Base-by-base conservation (phyloP, 1,284 basidiomycete genomes). In the Salmacisia buchloeana region DNA sequence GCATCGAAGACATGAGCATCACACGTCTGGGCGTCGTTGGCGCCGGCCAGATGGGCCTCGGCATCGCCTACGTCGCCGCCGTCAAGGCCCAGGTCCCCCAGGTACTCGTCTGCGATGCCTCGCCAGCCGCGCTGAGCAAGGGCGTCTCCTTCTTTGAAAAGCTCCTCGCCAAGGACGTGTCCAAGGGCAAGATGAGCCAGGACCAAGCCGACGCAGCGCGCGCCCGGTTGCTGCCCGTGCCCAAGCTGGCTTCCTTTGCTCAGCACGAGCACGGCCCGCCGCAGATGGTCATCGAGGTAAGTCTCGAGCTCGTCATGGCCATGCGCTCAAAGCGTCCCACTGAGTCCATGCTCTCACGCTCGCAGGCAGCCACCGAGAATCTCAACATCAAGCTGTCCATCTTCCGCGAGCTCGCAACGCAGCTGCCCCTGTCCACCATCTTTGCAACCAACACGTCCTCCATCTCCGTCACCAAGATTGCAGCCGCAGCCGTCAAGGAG, bases 401-500 rank as follows among this genome's bases (percentile, higher is more conserved):
- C 67, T 96, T 97, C 81, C 81, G 83, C 5, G 82, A 84, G 3
- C 85, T 97, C 18, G 86, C 88, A 21, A 83, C 84, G 49, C 85
- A 87, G 66, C 80, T 93, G 59, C 84, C 86, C 18, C 86, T 88
- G 0, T 83, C 86, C 34, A 86, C 91, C 2, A 92, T 97, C 61
- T 83, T 98, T 29, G 94, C 93, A 0, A 87, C 88, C 59, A 97
- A 98, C 78, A 98, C 94, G 2, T 93, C 90, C 61, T 93, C 91
- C 12, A 96, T 97, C 70, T 92, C 89, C 69, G 87, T 98, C 57
- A 93, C 92, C 27, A 93, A 94, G 82, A 90, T 97, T 63, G 93
- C 94, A 0, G 88, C 88, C 7, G 56, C 72, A 56, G 69, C 75
- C 15, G 69, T 73, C 1, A 33, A 56, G 29, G 35, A 56, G n/a